phyloP scores from a whole-genome alignment of 2,329 filamentous ascomycete genomes.

The Xylaria multiplex region DNA sequence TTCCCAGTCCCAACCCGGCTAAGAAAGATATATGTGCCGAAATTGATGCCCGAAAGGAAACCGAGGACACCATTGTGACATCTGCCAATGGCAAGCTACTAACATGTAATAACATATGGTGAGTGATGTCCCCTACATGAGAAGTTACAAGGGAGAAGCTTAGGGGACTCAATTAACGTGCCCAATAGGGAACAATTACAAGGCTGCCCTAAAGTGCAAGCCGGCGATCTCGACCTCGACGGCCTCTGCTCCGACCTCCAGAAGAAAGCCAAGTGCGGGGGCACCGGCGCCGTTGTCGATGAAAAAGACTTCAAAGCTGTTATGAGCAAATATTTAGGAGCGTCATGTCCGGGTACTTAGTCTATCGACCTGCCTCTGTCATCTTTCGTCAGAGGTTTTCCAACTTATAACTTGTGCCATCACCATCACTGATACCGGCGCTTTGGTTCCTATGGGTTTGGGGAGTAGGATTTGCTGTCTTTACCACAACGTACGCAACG shows the following conservation, averaged over 20 bases:
- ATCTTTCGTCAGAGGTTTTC: conserved; percentile 17
- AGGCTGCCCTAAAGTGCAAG: conserved; percentile 85
- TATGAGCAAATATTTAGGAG: conserved; percentile 68
- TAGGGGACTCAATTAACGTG: conserved; percentile 52
- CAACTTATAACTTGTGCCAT: conserved; percentile 31
- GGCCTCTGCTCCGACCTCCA: conserved; percentile 91
- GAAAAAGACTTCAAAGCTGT: conserved; percentile 88
- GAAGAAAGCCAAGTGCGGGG: conserved; percentile 95
- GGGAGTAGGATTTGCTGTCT: conserved; percentile 24
- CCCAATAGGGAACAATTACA: conserved; percentile 84
- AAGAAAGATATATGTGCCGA: conserved; percentile 77
- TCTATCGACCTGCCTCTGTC: conserved; percentile 5
- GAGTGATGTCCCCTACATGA: conserved; percentile 52
- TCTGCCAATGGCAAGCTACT: conserved; percentile 71
- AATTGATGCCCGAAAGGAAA: conserved; percentile 79
- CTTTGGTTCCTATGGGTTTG: conserved; percentile 29
- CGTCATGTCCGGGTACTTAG: conserved; percentile 23
- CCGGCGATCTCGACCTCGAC: conserved; percentile 93
- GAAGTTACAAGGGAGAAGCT: conserved; percentile 16
- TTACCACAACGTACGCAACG: conserved; percentile 24
- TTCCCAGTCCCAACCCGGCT: conserved; percentile 49
- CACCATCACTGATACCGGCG: conserved; percentile 29
- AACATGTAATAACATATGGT: conserved; percentile 95
- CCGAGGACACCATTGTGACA: conserved; percentile 72
- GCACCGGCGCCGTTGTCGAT: conserved; percentile 87